Base-by-base conservation (phyloP, 2,329 filamentous ascomycete species). In the Xylaria multiplex region DNA sequence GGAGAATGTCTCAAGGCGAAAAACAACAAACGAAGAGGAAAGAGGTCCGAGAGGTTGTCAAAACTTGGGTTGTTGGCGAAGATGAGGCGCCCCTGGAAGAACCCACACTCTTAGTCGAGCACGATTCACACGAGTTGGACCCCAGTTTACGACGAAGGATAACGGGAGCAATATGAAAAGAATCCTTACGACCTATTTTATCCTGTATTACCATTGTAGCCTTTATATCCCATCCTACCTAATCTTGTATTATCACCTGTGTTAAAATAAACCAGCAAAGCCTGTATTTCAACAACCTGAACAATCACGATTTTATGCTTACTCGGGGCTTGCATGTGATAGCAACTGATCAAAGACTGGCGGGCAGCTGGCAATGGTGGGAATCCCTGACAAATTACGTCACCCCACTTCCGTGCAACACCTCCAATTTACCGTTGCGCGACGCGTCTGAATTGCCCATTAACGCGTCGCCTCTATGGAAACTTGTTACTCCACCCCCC, bases 1-100 rank as follows among this genome's bases (percentile, higher is more conserved):
- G 90, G 82, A 87, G 91, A 67, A 83, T 94, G 72, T 83, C 85
- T 0, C 85, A 93, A 71, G 90, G 90, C 1, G 92, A 90, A 76
- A 82, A 83, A 68, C 86, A 84, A 69, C 88, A 91, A 69, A 83
- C 82, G 64, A 84, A 82, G 63, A 81, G 84, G 48, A 85, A 84
- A 43, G 92, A 93, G 78, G 83, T 86, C 19, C 92, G 88, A 77
- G 82, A 92, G 74, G 85, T 95, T 32, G 79, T 92, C 19, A 84
- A 90, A 68, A 93, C 88, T 2, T 94, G 92, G 92, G 85, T 91
- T 0, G 79, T 91, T 50, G 84, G 83, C 3, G 74, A 76, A 16
- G 59, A 69, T 7, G 62, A 78, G 24, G 71, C 75, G 16, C 70
- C 72, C 0, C 48, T 35, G 14, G 53, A 69, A 45, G 67, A 70